These are phyloP conservation scores for Porcisia hertigi DNA, from an alignment of 208 protist genomes.

Conservation along the genomic window DNA sequence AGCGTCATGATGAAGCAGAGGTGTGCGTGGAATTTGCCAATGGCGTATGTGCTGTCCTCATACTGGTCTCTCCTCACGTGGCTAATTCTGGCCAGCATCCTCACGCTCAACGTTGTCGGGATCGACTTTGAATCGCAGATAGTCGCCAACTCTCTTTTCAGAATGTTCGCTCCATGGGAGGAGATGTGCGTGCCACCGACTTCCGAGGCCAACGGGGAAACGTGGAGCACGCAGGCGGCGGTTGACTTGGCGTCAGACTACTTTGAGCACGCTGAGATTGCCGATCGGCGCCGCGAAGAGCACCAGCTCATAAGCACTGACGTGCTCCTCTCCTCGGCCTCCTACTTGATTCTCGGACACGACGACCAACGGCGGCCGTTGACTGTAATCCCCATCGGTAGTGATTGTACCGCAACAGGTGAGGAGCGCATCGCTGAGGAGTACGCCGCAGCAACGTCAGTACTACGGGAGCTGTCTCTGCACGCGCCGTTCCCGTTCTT, in stretches of 20 bases:
- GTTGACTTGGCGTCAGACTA: constrained; percentile 59
- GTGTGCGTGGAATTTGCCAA: constrained; percentile 78
- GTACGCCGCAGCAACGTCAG: constrained; percentile 52
- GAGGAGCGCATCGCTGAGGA: constrained; percentile 51
- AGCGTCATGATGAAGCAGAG: constrained; percentile 78
- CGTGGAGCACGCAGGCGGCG: constrained; percentile 52
- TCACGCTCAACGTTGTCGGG: constrained; percentile 75
- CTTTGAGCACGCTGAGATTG: constrained; percentile 57
- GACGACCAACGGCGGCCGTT: constrained; percentile 76
- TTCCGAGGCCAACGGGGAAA: constrained; percentile 9
- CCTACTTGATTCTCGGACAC: constrained; percentile 73
- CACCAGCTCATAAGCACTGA: constrained; percentile 45
- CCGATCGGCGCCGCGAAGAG: constrained; percentile 29
- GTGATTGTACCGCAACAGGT: constrained; percentile 23
- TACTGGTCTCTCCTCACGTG: constrained; percentile 90
- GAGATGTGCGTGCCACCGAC: constrained; percentile 43
- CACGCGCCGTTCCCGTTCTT: constrained; percentile 82
- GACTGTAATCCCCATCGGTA: constrained; percentile 69
- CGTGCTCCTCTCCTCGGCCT: constrained; percentile 73
- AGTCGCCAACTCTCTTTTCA: constrained; percentile 79
- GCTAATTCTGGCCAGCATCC: constrained; percentile 52
- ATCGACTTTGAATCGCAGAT: constrained; percentile 87
- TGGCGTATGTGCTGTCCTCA: constrained; percentile 86
- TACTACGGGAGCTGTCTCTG: constrained; percentile 67
- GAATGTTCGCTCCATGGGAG: constrained; percentile 74